Conservation (phyloP, 441 rosid species). For the Croton setiger region DNA sequence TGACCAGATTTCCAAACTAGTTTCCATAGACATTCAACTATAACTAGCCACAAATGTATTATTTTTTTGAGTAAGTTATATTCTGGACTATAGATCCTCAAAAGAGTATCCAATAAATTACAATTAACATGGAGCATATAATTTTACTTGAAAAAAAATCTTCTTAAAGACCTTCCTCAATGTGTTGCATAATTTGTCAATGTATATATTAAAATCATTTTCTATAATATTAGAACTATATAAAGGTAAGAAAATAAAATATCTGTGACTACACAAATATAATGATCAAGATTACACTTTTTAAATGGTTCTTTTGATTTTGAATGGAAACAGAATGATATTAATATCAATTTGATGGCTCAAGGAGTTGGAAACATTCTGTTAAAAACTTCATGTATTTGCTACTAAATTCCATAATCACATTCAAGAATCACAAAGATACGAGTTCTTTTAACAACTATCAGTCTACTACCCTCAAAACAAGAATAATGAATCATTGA, state of each 20-base stretch:
- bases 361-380: background rate
- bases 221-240: background rate
- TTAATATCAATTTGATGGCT: background rate
- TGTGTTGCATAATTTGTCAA: background rate
- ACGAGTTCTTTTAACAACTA: background rate
- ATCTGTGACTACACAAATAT: background rate
- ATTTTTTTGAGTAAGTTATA: background rate
- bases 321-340: background rate
- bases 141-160: no score
- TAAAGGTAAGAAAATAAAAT: background rate
- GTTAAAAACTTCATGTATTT: background rate
- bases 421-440: constrained; percentile 7
- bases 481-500: background rate
- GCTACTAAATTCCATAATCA: background rate
- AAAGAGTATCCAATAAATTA: background rate
- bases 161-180: background rate
- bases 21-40: background rate
- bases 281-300: background rate
- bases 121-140: background rate
- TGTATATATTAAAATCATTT: background rate
- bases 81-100: background rate
- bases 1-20: no score
- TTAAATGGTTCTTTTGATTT: background rate
- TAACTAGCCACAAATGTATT: background rate
- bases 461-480: background rate